Conservation (phyloP, 306 rosid genomes). For the Senna siamea region DNA sequence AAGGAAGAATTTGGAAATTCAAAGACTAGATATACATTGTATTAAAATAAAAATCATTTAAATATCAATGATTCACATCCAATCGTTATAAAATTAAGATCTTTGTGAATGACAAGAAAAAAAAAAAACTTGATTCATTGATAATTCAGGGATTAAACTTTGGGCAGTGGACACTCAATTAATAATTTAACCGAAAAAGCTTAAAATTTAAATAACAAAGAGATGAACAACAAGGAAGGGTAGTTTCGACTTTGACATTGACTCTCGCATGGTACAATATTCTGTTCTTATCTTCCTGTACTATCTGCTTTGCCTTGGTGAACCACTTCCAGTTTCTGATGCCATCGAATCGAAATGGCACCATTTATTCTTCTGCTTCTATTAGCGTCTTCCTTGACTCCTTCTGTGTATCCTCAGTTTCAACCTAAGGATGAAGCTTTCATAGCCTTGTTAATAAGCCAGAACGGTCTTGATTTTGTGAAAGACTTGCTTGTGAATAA, state of each 20-base stretch:
- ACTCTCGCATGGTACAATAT: constrained; percentile 6
- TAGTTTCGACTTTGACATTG: constrained; percentile 26
- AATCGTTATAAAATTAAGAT: too few species aligned
- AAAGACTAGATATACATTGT: too few species aligned
- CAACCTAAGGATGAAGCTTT: constrained; percentile 54
- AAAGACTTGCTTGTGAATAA: constrained; percentile 62
- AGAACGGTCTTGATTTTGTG: constrained; percentile 77
- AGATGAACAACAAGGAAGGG: neutral
- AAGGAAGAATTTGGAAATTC: too few species aligned
- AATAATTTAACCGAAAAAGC: too few species aligned
- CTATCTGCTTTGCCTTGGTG: neutral
- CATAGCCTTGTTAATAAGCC: constrained; percentile 64
- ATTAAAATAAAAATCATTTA: too few species aligned
- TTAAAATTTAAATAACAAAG: too few species aligned
- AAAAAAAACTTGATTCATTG: too few species aligned
- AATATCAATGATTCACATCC: too few species aligned
- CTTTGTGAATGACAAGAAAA: too few species aligned
- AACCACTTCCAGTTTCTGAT: constrained; percentile 33
- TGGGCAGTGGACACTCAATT: too few species aligned
- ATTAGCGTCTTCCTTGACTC: constrained; percentile 40
- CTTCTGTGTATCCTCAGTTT: constrained; percentile 48
- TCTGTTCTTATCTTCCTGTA: neutral
- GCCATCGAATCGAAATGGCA: constrained; percentile 53
- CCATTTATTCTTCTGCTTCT: constrained; percentile 52
- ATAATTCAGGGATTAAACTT: too few species aligned